These are phyloP conservation scores for Amanita fuliginea DNA, from an alignment of 768 basidiomycete genomes.

Conservation along the genomic window DNA sequence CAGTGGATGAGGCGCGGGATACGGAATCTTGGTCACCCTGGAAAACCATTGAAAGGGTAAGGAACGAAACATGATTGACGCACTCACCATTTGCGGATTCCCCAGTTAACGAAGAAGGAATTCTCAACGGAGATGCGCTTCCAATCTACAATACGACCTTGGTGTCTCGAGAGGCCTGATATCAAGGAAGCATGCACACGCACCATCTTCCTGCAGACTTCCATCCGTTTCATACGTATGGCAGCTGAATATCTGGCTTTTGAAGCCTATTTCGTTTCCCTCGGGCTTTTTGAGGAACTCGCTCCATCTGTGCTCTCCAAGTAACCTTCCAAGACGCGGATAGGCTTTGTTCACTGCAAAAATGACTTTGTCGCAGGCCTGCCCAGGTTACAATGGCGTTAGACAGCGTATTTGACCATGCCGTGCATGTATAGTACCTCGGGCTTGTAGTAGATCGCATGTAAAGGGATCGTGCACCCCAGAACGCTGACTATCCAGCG, in stretches of 20 bases:
- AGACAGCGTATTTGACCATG: background rate
- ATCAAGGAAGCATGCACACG: constrained; percentile 8
- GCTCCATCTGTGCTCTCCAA: constrained; percentile 42
- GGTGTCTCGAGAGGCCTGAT: background rate
- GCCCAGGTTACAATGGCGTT: constrained; percentile 17
- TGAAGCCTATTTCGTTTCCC: constrained; percentile 23
- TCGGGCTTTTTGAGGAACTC: constrained; percentile 31
- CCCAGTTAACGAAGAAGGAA: constrained; percentile 31
- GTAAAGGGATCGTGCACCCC: constrained; percentile 21
- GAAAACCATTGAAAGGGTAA: background rate
- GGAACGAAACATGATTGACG: background rate
- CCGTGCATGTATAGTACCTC: constrained; percentile 24
- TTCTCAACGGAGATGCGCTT: constrained; percentile 31
- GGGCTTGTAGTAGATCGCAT: constrained; percentile 37
- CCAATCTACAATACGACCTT: constrained; percentile 29
- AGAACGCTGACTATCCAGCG: constrained; percentile 38
- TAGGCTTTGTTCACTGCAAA: constrained; percentile 33
- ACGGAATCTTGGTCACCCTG: constrained; percentile 1
- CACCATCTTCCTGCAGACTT: constrained; percentile 39
- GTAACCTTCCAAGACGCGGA: constrained; percentile 21
- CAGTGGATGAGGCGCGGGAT: background rate
- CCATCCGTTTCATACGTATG: constrained; percentile 29
- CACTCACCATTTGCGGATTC: constrained; percentile 19
- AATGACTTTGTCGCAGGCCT: constrained; percentile 36
- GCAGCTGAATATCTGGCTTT: constrained; percentile 32